Base-by-base conservation (phyloP, 345 rosid species). In the Hevea brasiliensis region DNA sequence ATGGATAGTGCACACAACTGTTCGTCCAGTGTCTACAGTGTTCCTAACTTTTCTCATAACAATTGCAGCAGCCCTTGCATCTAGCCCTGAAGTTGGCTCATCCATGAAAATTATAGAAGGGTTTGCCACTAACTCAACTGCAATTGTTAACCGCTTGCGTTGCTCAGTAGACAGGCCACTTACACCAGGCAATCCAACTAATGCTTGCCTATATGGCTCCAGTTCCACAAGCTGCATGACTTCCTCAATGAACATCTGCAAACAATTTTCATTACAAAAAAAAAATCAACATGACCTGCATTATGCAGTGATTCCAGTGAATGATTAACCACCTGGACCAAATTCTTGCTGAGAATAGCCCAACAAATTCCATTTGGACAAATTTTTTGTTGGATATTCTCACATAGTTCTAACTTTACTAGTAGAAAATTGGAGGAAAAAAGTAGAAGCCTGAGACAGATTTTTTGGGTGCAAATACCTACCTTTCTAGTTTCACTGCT, bases 91-190 rank as follows among this genome's bases (percentile, higher is more conserved):
- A 26, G 69, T 65, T 26, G 69, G 69, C 69, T 65, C 69, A 47
- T 65, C 69, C 69, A 65, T 65, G 69, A 65, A 65, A 24, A 65
- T 65, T 45, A 91, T 89, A 15, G 97, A 93, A 13, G 98, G 97
- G 79, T 93, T 93, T 26, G 96, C 96, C 72, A 93, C 98, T 8
- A 91, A 88, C 90, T 93, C 97, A 40, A 91, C 92, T 0, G 98
- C 98, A 45, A 91, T 87, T 13, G 98, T 93, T 10, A 93, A 84
- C 81, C 98, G 87, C 74, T 93, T 93, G 64, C 97, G 88, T 63
- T 93, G 96, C 84, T 93, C 97, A 0, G 92, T 90, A 42, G 98
- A 93, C n/a, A 93, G 82, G 69, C 98, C 98, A 75, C 75, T 87
- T 73, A 84, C 85, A 20, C 97, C 93, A 6, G 98, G 94, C 71